These are phyloP conservation scores for Gentiana dahurica DNA, from an alignment of 257 asterid species.

Conservation along the genomic window DNA sequence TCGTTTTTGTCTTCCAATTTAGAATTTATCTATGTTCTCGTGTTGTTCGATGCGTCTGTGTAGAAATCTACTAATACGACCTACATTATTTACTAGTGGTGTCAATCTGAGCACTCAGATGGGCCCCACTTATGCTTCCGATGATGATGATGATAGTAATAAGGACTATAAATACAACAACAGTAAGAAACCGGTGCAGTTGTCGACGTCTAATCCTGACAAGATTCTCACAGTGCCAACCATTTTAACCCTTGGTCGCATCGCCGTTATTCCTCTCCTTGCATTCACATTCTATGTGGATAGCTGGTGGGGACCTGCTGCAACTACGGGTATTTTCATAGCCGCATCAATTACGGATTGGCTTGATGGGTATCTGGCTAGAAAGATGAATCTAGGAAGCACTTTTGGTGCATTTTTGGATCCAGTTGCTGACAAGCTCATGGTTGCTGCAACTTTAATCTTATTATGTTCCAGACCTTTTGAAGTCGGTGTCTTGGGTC, in stretches of 20 bases:
- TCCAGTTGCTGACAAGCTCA: slow-evolving; percentile 99
- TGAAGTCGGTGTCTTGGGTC: slow-evolving; percentile 60
- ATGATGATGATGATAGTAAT: slow-evolving; percentile 17
- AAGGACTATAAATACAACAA: slow-evolving; percentile 17
- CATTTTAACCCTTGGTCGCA: slow-evolving; percentile 86
- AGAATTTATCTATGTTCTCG: no score
- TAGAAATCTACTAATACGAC: no score
- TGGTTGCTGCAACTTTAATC: slow-evolving; percentile 95
- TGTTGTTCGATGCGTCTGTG: no score
- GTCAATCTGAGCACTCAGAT: slow-evolving; percentile 3
- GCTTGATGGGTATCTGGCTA: slow-evolving; percentile 97
- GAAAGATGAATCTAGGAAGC: slow-evolving; percentile 93
- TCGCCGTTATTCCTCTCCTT: slow-evolving; percentile 75
- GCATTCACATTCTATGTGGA: slow-evolving; percentile 74
- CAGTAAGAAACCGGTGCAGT: slow-evolving; percentile 21
- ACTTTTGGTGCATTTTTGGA: slow-evolving; percentile 97
- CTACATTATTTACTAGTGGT: slow-evolving; percentile 10
- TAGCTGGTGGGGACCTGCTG: slow-evolving; percentile 89
- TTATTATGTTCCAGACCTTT: slow-evolving; percentile 78
- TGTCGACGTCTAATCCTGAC: slow-evolving; percentile 20
- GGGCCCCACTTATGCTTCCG: slow-evolving; percentile 29
- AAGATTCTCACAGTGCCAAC: slow-evolving; percentile 93
- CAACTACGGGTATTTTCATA: slow-evolving; percentile 71
- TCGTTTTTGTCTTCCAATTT: no score
- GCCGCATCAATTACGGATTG: slow-evolving; percentile 94